Evolutionary conservation across 306 rosid species (phyloP).

Genomic region (Chamaecrista fasciculata): DNA sequence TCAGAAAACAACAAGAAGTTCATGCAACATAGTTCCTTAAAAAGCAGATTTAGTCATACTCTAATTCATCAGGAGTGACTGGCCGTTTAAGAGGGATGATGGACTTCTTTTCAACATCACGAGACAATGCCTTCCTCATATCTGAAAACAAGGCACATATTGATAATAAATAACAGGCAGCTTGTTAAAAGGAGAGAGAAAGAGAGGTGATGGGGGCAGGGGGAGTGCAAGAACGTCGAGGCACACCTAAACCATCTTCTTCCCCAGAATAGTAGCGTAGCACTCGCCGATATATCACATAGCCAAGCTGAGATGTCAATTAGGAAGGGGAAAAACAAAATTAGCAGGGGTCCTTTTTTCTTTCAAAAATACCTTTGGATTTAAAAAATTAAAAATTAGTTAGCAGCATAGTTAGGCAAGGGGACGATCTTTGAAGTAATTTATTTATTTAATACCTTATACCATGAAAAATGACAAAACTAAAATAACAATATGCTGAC

Average conservation of each 20-base stretch:
- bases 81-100: conserved; percentile 93
- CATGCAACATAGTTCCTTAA: conserved; percentile 29
- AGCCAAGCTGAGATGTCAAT: conserved; percentile 67
- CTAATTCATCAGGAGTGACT: conserved; percentile 93
- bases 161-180: conserved; percentile 15
- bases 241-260: conserved; percentile 94
- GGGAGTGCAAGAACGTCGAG: conserved; percentile 13
- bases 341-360: conserved; percentile 11
- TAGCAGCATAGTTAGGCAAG: too few relatives aligned
- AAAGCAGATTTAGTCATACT: conserved; percentile 63
- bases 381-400: too few relatives aligned
- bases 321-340: neutral
- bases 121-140: conserved; percentile 97
- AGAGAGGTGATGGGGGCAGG: too few relatives aligned
- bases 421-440: too few relatives aligned
- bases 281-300: conserved; percentile 93
- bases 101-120: conserved; percentile 89
- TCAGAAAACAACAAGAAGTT: conserved; percentile 18
- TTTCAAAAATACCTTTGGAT: neutral
- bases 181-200: neutral
- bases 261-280: conserved; percentile 95
- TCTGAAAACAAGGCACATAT: conserved; percentile 49
- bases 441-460: too few relatives aligned
- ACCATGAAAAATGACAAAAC: too few relatives aligned
- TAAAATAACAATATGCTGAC: too few relatives aligned